Evolutionary conservation across 1,139 yeast species (phyloP).

Genomic region (Trichomonascaceae sp.): DNA sequence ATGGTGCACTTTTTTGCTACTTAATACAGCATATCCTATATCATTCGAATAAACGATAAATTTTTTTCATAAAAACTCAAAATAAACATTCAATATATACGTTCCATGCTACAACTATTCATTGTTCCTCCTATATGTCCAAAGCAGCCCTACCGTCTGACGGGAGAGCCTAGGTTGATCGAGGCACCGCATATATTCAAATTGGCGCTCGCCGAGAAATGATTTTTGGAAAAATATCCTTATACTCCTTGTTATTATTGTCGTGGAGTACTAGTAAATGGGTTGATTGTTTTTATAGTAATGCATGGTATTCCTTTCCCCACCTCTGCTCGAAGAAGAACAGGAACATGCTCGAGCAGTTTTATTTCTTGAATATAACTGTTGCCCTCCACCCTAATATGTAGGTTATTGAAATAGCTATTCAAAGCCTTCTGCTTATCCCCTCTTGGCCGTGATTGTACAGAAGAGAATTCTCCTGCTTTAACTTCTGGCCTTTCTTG

Average conservation of each 20-base stretch:
- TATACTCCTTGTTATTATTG: not conserved
- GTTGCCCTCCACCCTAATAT: conserved; percentile 57
- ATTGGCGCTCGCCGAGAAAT: not conserved
- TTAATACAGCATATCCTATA: not conserved
- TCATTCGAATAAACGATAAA: not conserved
- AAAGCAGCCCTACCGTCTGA: not conserved
- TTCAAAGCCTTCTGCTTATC: conserved; percentile 22
- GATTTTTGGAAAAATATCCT: not conserved
- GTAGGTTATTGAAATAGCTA: conserved; percentile 43
- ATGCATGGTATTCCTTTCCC: conserved; percentile 89
- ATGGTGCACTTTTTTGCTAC: conserved; percentile 8
- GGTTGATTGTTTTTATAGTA: conserved; percentile 89
- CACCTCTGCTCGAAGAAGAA: conserved; percentile 81
- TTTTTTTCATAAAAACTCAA: not conserved
- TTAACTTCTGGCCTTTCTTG: conserved; percentile 47
- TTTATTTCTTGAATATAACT: conserved; percentile 67
- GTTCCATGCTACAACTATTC: not conserved
- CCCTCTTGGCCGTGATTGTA: not conserved
- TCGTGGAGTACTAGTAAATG: conserved; percentile 47
- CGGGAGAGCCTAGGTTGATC: not conserved
- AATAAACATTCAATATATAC: not conserved
- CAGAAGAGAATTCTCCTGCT: conserved; percentile 37
- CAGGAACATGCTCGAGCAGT: conserved; percentile 74
- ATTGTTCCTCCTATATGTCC: not conserved
- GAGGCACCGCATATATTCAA: not conserved